Base-by-base conservation (phyloP, 2,329 filamentous ascomycete genomes). In the Fusarium dimerum region DNA sequence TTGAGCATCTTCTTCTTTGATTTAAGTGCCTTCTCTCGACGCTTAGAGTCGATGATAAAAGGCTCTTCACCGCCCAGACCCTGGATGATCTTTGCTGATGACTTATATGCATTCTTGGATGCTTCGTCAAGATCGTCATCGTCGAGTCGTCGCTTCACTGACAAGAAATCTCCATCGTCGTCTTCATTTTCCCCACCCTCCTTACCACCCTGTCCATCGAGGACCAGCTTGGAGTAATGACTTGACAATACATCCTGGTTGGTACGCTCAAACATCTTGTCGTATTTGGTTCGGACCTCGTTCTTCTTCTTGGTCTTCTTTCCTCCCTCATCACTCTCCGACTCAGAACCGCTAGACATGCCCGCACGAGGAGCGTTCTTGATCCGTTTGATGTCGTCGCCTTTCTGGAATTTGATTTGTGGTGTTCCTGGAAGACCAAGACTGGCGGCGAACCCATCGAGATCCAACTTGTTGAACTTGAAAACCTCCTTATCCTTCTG, bases 161-260 rank as follows among this genome's bases (percentile, higher is more conserved):
- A 85, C 48, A 96, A 78, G 80, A 99, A 97, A 59, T 95, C 88
- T 53, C 85, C 85, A 45, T 90, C 88, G 50, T 87, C 87, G 45
- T 86, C 84, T 6, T 79, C 82, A 48, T 83, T 81, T 4, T 69
- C 80, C 6, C 69, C 76, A 4, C 66, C 71, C 10, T 62, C 54
- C 17, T 52, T 83, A 15, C 78, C 82, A 52, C 79, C 70, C 6
- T 73, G 71, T 3, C 73, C 85, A 39, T 86, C 80, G 46, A 80
- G 80, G 54, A 97, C 86, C 57, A 99, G 81, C 67, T 93, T 96
- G 54, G 85, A 84, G 77, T 97, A 97, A 73, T 99, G 94, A 50
- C 88, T 86, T n/a, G 93, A 92, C 59, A 99, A 75, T 32, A 99
- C 89, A 68, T 97, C 92, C 73, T 97, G 93, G 73, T 99, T 99